Base-by-base conservation (phyloP, 73 alveolate species). In the Paramecium tetraurelia region DNA sequence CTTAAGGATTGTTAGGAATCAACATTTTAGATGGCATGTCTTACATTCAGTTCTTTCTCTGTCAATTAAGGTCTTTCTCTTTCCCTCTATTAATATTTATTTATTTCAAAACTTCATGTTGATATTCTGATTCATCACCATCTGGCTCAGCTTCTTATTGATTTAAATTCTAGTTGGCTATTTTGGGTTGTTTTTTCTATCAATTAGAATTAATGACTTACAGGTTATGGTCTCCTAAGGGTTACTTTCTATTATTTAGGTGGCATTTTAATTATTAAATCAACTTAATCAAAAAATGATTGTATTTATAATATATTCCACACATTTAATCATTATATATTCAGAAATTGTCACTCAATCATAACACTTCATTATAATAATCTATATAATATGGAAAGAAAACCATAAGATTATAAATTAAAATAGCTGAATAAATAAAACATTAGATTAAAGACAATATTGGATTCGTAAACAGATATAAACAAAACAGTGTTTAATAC, bases 1-100 rank as follows among this genome's bases (percentile, higher is more conserved):
- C 98, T 70, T 93, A 93, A 22, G 99, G 99, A 86, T 96, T 96
- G 69, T 92, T 95, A 8, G 97, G 92, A 69, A 86, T 90, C 58
- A 96, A 89, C 83, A 96, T 71, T 85, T 96, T 95, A 59, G 94
- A 71, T 18, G 96, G 94, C 87, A 94, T 92, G 14, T 95, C 99
- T 48, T 96, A n/a, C 98, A 85, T 93, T 96, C 24, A 93, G 41
- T 41, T 93, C 96, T 53, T 93, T 89, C 35, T 89, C 96, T 40
- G 94, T 93, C 80, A 87, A 87, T 69, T 87, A 43, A 0, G 69
- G 69, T 41, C 70, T 76, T 21, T 76, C 89, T 9, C 29, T 76
- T 70, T 70, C 27, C 31, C 40, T 36, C 86, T 70, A 70, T 27
- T 59, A 59, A 27, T 59, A 70, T 8, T 70, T 59, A 14, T 18